A percentile compares a stretch with the other conserved stretches of the same genome.
These are phyloP conservation scores for Trypanosoma boissoni DNA, from an alignment of 208 protist genomes.

Conservation along the genomic window DNA sequence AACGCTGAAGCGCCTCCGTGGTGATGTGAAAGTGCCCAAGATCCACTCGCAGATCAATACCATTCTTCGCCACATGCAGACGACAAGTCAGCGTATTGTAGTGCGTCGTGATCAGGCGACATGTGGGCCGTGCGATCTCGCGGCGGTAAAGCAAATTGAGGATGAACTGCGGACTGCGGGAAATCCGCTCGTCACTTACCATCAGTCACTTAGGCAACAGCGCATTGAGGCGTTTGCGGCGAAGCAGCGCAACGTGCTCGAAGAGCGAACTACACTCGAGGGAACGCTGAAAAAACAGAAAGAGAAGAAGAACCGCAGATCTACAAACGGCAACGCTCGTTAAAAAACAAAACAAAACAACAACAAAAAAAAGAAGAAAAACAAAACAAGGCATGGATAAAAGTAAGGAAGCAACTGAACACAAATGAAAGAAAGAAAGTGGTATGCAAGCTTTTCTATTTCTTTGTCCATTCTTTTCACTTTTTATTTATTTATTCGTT, in stretches of 20 bases:
- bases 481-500: too few species aligned
- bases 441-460: too few species aligned
- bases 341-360: conserved; percentile 17
- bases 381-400: background rate
- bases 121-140: conserved; percentile 81
- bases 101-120: conserved; percentile 66
- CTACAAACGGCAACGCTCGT: conserved; percentile 15
- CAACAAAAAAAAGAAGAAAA: conserved; percentile 10
- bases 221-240: conserved; percentile 64
- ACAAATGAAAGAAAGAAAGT: conserved; percentile 2
- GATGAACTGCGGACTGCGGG: conserved; percentile 54
- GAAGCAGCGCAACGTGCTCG: conserved; percentile 51
- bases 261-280: conserved; percentile 78
- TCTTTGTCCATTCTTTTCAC: background rate
- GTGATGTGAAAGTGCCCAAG: conserved; percentile 82
- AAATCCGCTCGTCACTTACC: conserved; percentile 58
- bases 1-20: conserved; percentile 81
- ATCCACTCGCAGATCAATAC: conserved; percentile 70
- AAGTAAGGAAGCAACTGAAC: background rate
- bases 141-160: conserved; percentile 78
- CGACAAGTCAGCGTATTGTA: conserved; percentile 58
- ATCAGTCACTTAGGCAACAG: conserved; percentile 73
- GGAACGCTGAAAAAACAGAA: conserved; percentile 34
- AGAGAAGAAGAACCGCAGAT: conserved; percentile 40
- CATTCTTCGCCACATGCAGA: conserved; percentile 76